Conservation (phyloP, 2,329 filamentous ascomycete species). For the Xenoacremonium recifei region DNA sequence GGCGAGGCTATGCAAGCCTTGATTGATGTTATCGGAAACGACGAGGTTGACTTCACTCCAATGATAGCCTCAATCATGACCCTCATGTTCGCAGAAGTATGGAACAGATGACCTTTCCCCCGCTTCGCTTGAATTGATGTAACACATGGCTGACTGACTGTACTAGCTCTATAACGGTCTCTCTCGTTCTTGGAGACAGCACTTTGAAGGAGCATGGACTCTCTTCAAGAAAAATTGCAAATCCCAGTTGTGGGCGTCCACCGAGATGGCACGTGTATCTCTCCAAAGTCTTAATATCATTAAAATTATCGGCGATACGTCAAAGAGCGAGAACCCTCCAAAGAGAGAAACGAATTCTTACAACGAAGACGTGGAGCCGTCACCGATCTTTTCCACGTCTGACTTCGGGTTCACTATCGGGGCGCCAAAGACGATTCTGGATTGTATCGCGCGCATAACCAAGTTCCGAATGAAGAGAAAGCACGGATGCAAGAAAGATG, state of each 20-base stretch:
- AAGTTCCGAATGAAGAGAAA: neutral
- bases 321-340: neutral
- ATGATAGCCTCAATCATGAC: conserved; percentile 6
- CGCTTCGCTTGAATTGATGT: neutral
- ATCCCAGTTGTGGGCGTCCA: conserved; percentile 1
- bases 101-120: neutral
- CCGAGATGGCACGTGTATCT: neutral
- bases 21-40: neutral
- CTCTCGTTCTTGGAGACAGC: conserved; percentile 2
- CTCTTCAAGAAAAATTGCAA: neutral
- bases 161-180: conserved; percentile 1
- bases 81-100: conserved; percentile 6
- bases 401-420: conserved; percentile 6
- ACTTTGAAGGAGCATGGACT: conserved; percentile 6
- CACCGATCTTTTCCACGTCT: neutral
- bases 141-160: neutral
- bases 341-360: neutral
- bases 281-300: conserved; percentile 5
- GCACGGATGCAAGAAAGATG: neutral
- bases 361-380: neutral
- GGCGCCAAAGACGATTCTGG: conserved; percentile 1
- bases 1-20: conserved; percentile 2
- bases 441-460: conserved; percentile 3
- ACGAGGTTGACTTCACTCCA: neutral
- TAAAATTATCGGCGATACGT: conserved; percentile 3